Evolutionary conservation across 73 alveolate genomes (phyloP).

Genomic region (Paraurostyla sp.): DNA sequence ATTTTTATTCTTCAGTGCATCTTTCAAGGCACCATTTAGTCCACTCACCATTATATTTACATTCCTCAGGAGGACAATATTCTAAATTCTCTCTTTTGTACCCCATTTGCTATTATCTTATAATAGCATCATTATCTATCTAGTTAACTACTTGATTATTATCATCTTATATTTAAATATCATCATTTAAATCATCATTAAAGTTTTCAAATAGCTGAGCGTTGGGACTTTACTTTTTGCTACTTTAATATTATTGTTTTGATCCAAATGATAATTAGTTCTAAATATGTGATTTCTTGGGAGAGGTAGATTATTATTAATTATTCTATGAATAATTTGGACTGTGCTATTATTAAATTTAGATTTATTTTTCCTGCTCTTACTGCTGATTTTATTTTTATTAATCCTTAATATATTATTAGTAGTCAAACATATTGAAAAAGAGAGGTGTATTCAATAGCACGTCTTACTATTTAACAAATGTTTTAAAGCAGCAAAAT

Average conservation of each 20-base stretch:
- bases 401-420: not conserved
- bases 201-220: not conserved
- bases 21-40: conserved; percentile 65
- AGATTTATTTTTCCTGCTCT: too few species aligned
- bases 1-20: conserved; percentile 56
- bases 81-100: conserved; percentile 44
- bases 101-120: not conserved
- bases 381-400: not conserved
- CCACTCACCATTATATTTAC: conserved; percentile 66
- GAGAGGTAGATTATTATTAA: too few species aligned
- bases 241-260: too few species aligned
- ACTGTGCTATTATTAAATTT: too few species aligned
- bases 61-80: conserved; percentile 14
- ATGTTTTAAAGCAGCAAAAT: not conserved
- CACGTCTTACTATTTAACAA: not conserved
- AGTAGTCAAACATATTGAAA: not conserved
- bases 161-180: not conserved
- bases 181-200: not conserved
- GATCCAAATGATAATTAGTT: not conserved
- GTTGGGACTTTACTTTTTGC: too few species aligned
- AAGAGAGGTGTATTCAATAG: not conserved
- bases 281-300: not conserved
- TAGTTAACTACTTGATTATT: not conserved
- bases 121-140: not conserved
- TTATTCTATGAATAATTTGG: too few species aligned